phyloP scores from a whole-genome alignment of 2,329 filamentous ascomycete genomes.

The Trichophyton schoenleinii region DNA sequence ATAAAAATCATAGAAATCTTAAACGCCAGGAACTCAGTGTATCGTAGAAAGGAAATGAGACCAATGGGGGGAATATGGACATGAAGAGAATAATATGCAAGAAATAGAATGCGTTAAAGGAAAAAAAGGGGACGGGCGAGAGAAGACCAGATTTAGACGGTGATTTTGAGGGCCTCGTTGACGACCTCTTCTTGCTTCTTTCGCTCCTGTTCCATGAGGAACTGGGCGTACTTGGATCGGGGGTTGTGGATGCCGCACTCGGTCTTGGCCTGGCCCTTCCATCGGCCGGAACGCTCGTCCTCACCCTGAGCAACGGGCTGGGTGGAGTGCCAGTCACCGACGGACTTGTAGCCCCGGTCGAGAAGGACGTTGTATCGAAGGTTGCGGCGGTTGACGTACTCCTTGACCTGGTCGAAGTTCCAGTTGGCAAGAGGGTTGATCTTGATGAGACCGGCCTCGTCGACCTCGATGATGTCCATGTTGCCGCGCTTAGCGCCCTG shows the following conservation, averaged over 20 bases:
- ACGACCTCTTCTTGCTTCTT: slow-evolving; percentile 51
- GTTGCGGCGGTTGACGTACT: slow-evolving; percentile 71
- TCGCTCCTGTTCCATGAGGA: slow-evolving; percentile 58
- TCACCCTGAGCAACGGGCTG: slow-evolving; percentile 79
- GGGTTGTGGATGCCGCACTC: slow-evolving; percentile 99
- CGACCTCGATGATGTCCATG: slow-evolving; percentile 82
- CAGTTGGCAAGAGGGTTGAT: slow-evolving; percentile 95
- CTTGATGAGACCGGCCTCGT: slow-evolving; percentile 86
- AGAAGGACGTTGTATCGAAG: slow-evolving; percentile 91
- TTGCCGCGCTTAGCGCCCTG: slow-evolving; percentile 87
- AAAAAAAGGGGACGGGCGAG: not conserved
- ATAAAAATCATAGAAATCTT: slow-evolving; percentile 3
- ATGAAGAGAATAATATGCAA: not conserved
- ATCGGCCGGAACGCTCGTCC: slow-evolving; percentile 89
- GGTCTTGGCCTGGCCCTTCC: slow-evolving; percentile 92
- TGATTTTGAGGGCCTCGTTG: slow-evolving; percentile 27
- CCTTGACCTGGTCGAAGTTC: slow-evolving; percentile 78
- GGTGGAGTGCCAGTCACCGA: slow-evolving; percentile 97
- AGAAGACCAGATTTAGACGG: not conserved
- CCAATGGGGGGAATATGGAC: not conserved
- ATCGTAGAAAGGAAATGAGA: not conserved
- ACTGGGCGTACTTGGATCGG: slow-evolving; percentile 82
- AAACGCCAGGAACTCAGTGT: not conserved
- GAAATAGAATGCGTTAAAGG: not conserved
- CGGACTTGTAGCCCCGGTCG: slow-evolving; percentile 90